phyloP scores from a whole-genome alignment of 805 yeast species.

The Torulaspora quercuum region DNA sequence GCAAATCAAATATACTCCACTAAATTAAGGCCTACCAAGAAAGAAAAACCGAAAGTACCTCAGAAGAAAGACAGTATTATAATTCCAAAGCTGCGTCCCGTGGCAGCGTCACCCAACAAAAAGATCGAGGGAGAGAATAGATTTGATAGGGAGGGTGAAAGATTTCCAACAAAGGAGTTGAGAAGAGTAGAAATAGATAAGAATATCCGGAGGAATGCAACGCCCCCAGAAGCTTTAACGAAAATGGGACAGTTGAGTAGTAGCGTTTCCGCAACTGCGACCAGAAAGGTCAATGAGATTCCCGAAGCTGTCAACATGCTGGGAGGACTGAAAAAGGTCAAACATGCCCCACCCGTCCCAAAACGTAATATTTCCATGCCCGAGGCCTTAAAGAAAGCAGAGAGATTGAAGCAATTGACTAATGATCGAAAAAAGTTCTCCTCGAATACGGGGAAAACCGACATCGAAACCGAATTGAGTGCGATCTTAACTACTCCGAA shows the following conservation, averaged over 20 bases:
- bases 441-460: slow-evolving; percentile 3
- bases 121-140: not conserved
- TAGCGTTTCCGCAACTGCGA: slow-evolving; percentile 1
- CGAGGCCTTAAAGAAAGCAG: slow-evolving; percentile 29
- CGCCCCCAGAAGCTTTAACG: slow-evolving; percentile 27
- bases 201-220: slow-evolving; percentile 8
- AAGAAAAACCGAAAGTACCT: slow-evolving; percentile 18
- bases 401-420: slow-evolving; percentile 12
- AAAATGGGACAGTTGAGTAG: slow-evolving; percentile 9
- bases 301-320: slow-evolving; percentile 23
- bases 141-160: not conserved
- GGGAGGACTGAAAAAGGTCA: slow-evolving; percentile 13
- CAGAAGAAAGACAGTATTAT: slow-evolving; percentile 13
- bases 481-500: slow-evolving; percentile 17
- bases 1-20: slow-evolving; percentile 2
- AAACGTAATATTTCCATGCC: slow-evolving; percentile 32
- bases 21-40: slow-evolving; percentile 11
- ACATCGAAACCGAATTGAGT: slow-evolving; percentile 14
- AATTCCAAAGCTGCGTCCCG: slow-evolving; percentile 21
- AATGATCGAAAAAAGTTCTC: not conserved
- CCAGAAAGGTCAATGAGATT: slow-evolving; percentile 1
- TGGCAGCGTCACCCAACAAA: slow-evolving; percentile 3
- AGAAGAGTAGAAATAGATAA: slow-evolving; percentile 7
- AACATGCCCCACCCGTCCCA: slow-evolving; percentile 27
- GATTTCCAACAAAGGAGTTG: slow-evolving; percentile 6